Evolutionary conservation across 2,329 filamentous ascomycete species (phyloP), one percentile per base, ranked within the genome.

Genomic region (Colletotrichum echinochloae): DNA sequence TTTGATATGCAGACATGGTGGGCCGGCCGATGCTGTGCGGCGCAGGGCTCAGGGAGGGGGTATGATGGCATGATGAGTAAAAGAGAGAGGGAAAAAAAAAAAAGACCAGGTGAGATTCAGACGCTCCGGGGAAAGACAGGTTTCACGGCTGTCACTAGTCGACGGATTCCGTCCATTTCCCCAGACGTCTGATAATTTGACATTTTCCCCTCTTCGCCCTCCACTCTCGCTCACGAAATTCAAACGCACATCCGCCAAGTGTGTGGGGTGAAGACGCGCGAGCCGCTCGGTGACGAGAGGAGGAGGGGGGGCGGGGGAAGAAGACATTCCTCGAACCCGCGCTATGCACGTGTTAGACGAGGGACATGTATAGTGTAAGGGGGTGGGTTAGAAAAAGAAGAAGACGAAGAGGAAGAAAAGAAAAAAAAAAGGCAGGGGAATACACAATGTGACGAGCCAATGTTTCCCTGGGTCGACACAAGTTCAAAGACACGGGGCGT

Each of bases 161-260:
- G 65, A 68, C 57, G 64, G 64, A 52, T 70, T 68, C 57, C 64
- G 64, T 52, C 56, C 9, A n/a, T 56, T 60, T 60, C 68, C 68
- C 68, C 68, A 70, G 68, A 70, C 68, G 68, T 70, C 68, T 70
- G 68, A 70, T 68, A 70, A 57, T 67, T 67, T 70, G 68, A 68
- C 68, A 33, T 67, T 35, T n/a, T 20, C 8, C 3, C 5, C 16
- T 5, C 16, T 18, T n/a, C 2, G 3, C 16, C 39, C 18, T 14
- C 20, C 20, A 3, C 20, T 9, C 3, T 41, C 7, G 9, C 41
- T 20, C 41, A 26, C 23, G 23, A 18, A 51, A 20, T 35, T 46
- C 33, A 46, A 35, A 28, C 63, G 41, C 51, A 59, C 44, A 61
- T 39, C 52, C 23, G 28, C 51, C 46, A 44, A 59, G 39, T 54